Percentiles rank a stretch among this genome's conserved stretches.
Evolutionary conservation across 2,329 filamentous ascomycete species (phyloP).

Genomic region (Epichloe amarillans): DNA sequence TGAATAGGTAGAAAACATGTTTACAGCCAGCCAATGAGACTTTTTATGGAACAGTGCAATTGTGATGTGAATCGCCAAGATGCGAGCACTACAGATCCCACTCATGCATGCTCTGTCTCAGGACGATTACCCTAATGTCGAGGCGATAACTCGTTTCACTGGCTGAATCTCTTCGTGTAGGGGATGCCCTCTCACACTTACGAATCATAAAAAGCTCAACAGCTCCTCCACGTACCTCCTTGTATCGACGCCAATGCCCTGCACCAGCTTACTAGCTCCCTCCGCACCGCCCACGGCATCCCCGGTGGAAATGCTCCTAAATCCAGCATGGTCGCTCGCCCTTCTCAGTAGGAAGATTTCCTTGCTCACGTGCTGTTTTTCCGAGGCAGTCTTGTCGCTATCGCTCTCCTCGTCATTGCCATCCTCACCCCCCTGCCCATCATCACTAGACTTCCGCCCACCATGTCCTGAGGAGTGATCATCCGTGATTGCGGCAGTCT

Average conservation of each 20-base stretch:
- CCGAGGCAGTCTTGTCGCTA: conserved; percentile 2
- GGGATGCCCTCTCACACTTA: no score
- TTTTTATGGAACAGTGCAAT: background rate
- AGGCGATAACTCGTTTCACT: no score
- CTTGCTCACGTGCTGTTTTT: conserved; percentile 25
- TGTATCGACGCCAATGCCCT: conserved; percentile 67
- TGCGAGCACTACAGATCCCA: background rate
- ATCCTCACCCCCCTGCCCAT: conserved; percentile 7
- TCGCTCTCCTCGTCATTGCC: background rate
- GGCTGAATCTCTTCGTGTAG: no score
- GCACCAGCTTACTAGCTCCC: conserved; percentile 47
- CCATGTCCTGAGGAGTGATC: conserved; percentile 4
- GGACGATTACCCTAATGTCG: no score
- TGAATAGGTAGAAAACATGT: background rate
- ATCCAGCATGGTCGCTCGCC: conserved; percentile 40
- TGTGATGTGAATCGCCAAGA: background rate
- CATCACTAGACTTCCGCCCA: no score
- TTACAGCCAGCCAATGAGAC: background rate
- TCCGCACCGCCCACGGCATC: conserved; percentile 31
- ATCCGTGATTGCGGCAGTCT: conserved; percentile 10
- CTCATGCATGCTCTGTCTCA: no score
- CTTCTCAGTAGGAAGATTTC: conserved; percentile 49
- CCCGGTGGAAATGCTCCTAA: conserved; percentile 24
- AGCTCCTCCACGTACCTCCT: conserved; percentile 61
- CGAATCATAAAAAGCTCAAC: conserved; percentile 38